These are phyloP conservation scores for Pisolithus tinctorius DNA, from an alignment of 768 basidiomycete species.

Conservation along the genomic window DNA sequence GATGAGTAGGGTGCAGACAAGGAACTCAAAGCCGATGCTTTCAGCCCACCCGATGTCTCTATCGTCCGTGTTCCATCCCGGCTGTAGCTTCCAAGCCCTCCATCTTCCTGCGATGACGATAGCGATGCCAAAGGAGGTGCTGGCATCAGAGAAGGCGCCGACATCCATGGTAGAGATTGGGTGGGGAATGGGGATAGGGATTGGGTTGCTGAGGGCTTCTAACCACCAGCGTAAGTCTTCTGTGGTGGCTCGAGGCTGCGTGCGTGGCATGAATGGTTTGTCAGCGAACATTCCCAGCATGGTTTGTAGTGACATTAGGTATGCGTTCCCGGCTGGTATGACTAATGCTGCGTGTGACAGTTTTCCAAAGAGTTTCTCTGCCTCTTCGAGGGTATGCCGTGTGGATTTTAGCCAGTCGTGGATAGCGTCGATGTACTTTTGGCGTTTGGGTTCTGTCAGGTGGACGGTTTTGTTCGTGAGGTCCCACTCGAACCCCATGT, in stretches of 20 bases:
- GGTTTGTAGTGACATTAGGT: slow-evolving; percentile 33
- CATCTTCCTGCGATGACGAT: slow-evolving; percentile 10
- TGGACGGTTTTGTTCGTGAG: slow-evolving; percentile 16
- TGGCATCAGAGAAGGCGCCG: slow-evolving; percentile 28
- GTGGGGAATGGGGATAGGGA: slow-evolving; percentile 2
- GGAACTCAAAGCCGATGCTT: slow-evolving; percentile 38
- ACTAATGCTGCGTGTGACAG: slow-evolving; percentile 31
- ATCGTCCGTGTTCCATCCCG: slow-evolving; percentile 23
- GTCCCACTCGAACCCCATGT: slow-evolving; percentile 31
- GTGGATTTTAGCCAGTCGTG: slow-evolving; percentile 13
- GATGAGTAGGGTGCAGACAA: slow-evolving; percentile 12
- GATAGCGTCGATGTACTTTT: slow-evolving; percentile 25
- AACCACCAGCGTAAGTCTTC: slow-evolving; percentile 33
- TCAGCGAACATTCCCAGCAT: slow-evolving; percentile 26
- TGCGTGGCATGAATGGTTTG: slow-evolving; percentile 26
- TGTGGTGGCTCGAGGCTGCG: slow-evolving; percentile 1
- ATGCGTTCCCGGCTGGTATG: too few species aligned
- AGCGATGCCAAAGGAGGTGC: slow-evolving; percentile 30
- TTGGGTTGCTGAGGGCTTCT: slow-evolving; percentile 5
- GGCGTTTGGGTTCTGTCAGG: slow-evolving; percentile 16
- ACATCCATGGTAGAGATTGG: slow-evolving; percentile 16
- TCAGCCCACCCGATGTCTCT: slow-evolving; percentile 37
- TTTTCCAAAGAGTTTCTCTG: slow-evolving; percentile 35
- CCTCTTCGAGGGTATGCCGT: slow-evolving; percentile 26
- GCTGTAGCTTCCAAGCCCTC: too few species aligned